A percentile compares a stretch with the other conserved stretches of the same genome.
Conservation (phyloP, 768 basidiomycete genomes). For the Tylopilus vinaceipallidus region DNA sequence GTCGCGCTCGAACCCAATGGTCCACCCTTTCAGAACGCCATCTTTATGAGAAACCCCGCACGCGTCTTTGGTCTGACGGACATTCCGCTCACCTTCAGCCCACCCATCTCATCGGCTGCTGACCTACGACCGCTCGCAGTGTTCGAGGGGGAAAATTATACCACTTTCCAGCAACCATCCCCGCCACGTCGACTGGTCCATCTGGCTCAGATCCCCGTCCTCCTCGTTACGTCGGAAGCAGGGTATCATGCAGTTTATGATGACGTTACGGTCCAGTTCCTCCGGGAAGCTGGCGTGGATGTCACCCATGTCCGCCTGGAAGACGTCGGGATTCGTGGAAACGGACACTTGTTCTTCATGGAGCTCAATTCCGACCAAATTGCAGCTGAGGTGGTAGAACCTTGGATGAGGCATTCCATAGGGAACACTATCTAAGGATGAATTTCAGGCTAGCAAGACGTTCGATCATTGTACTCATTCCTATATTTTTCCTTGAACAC, state of each 20-base stretch:
- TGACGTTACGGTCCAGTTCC: slow-evolving; percentile 41
- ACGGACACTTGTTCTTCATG: slow-evolving; percentile 59
- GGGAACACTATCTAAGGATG: not conserved
- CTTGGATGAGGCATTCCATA: slow-evolving; percentile 36
- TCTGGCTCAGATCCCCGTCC: slow-evolving; percentile 42
- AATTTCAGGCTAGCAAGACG: not conserved
- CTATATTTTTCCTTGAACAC: not conserved
- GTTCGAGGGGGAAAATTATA: slow-evolving; percentile 29
- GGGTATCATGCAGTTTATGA: slow-evolving; percentile 53
- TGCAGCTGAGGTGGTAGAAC: slow-evolving; percentile 37
- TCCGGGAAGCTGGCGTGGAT: slow-evolving; percentile 43
- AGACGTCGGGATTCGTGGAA: slow-evolving; percentile 48
- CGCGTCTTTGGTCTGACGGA: slow-evolving; percentile 50
- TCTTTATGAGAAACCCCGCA: slow-evolving; percentile 37
- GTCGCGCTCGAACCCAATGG: slow-evolving; percentile 50
- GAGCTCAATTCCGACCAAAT: slow-evolving; percentile 48
- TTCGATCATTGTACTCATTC: not conserved
- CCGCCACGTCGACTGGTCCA: slow-evolving; percentile 45
- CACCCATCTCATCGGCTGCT: slow-evolving; percentile 39
- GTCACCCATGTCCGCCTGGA: slow-evolving; percentile 41
- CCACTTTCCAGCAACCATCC: slow-evolving; percentile 41
- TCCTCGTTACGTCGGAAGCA: slow-evolving; percentile 48
- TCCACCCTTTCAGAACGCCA: slow-evolving; percentile 44
- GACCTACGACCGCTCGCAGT: slow-evolving; percentile 35
- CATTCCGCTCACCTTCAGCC: slow-evolving; percentile 42